phyloP scores from a whole-genome alignment of 371 early-diverging fungal genomes.

The Mucor saturninus region DNA sequence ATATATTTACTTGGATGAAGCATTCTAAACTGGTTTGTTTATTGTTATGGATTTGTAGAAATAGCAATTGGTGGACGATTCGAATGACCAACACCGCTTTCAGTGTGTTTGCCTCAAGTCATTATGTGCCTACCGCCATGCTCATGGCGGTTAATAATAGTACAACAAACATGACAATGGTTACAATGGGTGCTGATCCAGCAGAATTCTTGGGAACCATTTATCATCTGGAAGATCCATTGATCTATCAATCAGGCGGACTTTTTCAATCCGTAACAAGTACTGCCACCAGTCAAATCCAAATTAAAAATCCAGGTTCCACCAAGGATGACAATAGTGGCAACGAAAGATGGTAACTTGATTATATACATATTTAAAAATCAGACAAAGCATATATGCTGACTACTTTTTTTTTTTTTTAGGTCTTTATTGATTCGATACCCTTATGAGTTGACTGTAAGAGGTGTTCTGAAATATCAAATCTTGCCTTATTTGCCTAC shows the following conservation, averaged over 20 bases:
- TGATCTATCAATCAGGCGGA: slow-evolving; percentile 28
- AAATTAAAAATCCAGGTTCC: slow-evolving; percentile 30
- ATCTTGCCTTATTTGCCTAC: slow-evolving; percentile 35
- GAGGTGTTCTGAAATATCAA: slow-evolving; percentile 69
- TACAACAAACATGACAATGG: neutral
- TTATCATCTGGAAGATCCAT: slow-evolving; percentile 31
- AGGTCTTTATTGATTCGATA: slow-evolving; percentile 53
- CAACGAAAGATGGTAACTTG: slow-evolving; percentile 29
- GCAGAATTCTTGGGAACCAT: slow-evolving; percentile 38
- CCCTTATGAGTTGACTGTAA: slow-evolving; percentile 68
- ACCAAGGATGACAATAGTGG: slow-evolving; percentile 32
- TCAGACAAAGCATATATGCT: slow-evolving; percentile 29
- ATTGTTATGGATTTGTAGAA: slow-evolving; percentile 7
- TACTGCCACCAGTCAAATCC: slow-evolving; percentile 32
- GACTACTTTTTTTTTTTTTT: neutral
- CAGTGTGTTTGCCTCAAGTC: slow-evolving; percentile 37
- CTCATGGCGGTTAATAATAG: neutral
- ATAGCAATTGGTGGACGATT: slow-evolving; percentile 35
- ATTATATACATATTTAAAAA: neutral
- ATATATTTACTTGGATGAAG: too few species aligned
- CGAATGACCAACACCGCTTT: slow-evolving; percentile 31
- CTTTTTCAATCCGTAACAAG: slow-evolving; percentile 21
- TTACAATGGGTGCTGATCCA: slow-evolving; percentile 26
- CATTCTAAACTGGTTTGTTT: too few species aligned
- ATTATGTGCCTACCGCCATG: slow-evolving; percentile 23